Evolutionary conservation across 192 early-diverging fungal species (phyloP), one percentile per base, ranked within the genome.

Genomic region (Entophlyctis helioformis): DNA sequence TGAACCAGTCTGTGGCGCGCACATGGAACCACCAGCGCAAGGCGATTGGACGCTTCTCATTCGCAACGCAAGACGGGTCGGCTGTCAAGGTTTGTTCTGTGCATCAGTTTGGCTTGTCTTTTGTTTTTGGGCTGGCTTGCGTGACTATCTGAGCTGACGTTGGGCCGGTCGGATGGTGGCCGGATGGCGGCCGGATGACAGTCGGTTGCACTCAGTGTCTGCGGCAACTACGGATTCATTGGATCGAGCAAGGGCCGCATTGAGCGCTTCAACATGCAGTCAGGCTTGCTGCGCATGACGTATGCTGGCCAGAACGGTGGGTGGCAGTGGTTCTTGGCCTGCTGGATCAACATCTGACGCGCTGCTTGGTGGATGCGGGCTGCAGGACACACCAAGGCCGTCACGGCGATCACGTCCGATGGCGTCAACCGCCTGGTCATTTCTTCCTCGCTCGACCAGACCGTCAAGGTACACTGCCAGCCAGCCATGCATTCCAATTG

Each of bases 261-360:
- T 32, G 89, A 90, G 39, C 83, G 86, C 80, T 89, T 76, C 75
- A 96, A 93, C 69, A 79, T 98, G 81, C 96, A 98, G 50, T 94
- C 90, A 20, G 93, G 93, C 7, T 39, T 81, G 32, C 62, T 73
- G 26, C 78, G 86, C 27, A 79, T 76, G 41, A 66, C 78, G 26
- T 94, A 87, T 56, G 52, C 46, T 5, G 74, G 66, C 13, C 23
- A 25, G 3, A 54, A 67, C 42, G 66, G 72, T 57, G 52, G 16
- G 12, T 16, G 42, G 11, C 19, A 31, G 4, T 11, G 29, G 11
- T 31, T 4, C 29, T 31, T 31, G 6, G 29, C 11, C 29, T 11
- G 29, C 4, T 31, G 29, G 11, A 31, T 31, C 29, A 8, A 11
- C 29, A 31, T 11, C 29, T 31, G n/a, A n/a, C n/a, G n/a, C n/a